Evolutionary conservation across 192 early-diverging fungal species (phyloP).

Genomic region (Coemansia sp.): DNA sequence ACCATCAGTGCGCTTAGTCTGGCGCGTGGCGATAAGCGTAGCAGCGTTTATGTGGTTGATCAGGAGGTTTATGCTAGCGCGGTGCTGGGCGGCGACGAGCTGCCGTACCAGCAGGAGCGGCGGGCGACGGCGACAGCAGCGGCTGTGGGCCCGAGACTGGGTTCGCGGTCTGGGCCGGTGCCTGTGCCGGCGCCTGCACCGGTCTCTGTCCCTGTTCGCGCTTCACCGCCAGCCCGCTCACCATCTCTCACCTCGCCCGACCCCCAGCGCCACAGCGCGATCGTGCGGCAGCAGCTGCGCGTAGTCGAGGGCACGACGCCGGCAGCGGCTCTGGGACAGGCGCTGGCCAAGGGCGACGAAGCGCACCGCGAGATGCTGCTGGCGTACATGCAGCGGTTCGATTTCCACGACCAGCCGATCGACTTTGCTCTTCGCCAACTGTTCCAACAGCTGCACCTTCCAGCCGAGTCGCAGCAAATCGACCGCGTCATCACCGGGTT

Average conservation of each 20-base stretch:
- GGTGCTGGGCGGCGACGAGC: slow-evolving; percentile 29
- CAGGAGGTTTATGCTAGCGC: slow-evolving; percentile 31
- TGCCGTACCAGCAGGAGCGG: slow-evolving; percentile 38
- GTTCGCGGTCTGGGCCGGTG: no score
- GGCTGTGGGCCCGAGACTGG: background rate
- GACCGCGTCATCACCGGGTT: slow-evolving; percentile 77
- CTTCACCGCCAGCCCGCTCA: no score
- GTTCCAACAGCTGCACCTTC: slow-evolving; percentile 69
- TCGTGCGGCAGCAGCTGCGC: slow-evolving; percentile 39
- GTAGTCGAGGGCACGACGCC: slow-evolving; percentile 33
- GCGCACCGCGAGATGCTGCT: slow-evolving; percentile 60
- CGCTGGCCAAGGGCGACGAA: slow-evolving; percentile 58
- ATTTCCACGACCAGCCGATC: slow-evolving; percentile 63
- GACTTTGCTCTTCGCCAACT: slow-evolving; percentile 72
- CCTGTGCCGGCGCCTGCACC: no score
- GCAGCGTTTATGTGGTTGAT: slow-evolving; percentile 41
- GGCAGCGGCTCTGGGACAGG: slow-evolving; percentile 54
- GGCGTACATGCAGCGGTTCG: slow-evolving; percentile 62
- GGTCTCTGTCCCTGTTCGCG: no score
- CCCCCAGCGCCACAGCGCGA: slow-evolving; percentile 24
- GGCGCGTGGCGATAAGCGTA: slow-evolving; percentile 10
- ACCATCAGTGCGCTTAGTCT: background rate
- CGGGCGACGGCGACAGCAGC: background rate
- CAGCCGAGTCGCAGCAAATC: slow-evolving; percentile 82
- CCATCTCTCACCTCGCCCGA: no score